Percentiles rank a stretch among this genome's conserved stretches.
Conservation (phyloP, 768 basidiomycete genomes). For the Tulasnella sp. region DNA sequence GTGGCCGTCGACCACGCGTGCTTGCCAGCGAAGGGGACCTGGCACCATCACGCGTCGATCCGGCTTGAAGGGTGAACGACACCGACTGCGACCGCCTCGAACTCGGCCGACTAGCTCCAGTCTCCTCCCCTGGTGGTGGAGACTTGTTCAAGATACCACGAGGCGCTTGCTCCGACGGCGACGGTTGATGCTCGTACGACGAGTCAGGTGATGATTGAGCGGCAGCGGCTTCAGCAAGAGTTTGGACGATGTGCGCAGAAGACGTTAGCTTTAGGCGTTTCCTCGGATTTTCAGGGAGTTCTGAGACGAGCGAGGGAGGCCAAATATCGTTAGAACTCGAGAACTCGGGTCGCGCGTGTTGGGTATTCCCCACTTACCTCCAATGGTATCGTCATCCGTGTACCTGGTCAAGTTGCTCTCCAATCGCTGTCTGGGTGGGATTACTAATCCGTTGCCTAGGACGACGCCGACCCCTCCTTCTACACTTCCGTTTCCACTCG, state of each 20-base stretch:
- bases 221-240: constrained; percentile 20
- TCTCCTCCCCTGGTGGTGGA: neutral
- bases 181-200: neutral
- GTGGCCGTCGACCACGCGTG: neutral
- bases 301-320: neutral
- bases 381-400: constrained; percentile 20
- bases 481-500: neutral
- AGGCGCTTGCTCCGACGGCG: neutral
- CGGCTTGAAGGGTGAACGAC: constrained; percentile 26
- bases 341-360: too few species aligned
- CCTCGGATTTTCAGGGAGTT: constrained; percentile 26
- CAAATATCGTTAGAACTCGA: neutral
- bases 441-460: neutral
- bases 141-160: constrained; percentile 5
- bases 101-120: constrained; percentile 19
- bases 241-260: constrained; percentile 21
- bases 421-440: constrained; percentile 10
- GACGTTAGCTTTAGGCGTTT: constrained; percentile 28
- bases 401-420: constrained; percentile 21
- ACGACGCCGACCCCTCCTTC: constrained; percentile 3
- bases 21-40: neutral
- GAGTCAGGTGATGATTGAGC: neutral
- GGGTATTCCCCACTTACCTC: constrained; percentile 18
- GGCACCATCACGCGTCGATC: neutral
- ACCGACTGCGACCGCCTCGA: constrained; percentile 27